Evolutionary conservation across 306 rosid species (phyloP).

Genomic region (Citrullus mucosospermus): DNA sequence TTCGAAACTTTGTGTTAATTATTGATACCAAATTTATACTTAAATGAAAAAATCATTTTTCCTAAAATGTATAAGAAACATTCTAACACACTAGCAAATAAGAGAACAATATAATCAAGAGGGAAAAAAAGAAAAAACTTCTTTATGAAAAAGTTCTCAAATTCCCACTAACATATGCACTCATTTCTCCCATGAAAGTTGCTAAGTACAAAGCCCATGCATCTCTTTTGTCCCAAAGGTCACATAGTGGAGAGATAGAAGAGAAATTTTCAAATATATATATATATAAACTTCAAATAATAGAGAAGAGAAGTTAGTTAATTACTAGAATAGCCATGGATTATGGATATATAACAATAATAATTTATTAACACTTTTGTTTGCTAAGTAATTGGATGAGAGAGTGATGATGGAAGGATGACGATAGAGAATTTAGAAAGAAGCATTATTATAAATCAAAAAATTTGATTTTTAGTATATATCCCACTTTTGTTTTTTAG

Average conservation of each 20-base stretch:
- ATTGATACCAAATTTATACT: no score
- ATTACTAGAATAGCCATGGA: not conserved
- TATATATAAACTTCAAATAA: not conserved
- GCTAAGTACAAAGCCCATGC: not conserved
- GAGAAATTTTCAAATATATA: not conserved
- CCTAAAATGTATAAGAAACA: no score
- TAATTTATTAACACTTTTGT: no score
- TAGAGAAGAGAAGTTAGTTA: not conserved
- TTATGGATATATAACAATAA: no score
- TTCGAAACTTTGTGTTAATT: no score
- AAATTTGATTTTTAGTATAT: not conserved
- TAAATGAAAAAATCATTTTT: no score
- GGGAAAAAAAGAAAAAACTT: not conserved
- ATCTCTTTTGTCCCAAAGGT: not conserved
- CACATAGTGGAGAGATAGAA: no score
- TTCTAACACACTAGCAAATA: no score
- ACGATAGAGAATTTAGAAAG: not conserved
- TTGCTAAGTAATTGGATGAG: not conserved
- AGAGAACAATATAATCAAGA: no score
- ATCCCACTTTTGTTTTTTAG: not conserved
- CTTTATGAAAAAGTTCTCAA: not conserved
- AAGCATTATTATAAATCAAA: not conserved
- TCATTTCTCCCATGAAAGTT: not conserved
- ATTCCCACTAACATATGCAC: not conserved
- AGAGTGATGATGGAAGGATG: not conserved